phyloP scores from a whole-genome alignment of 2,329 filamentous ascomycete species.

The Cercospora canescens region DNA sequence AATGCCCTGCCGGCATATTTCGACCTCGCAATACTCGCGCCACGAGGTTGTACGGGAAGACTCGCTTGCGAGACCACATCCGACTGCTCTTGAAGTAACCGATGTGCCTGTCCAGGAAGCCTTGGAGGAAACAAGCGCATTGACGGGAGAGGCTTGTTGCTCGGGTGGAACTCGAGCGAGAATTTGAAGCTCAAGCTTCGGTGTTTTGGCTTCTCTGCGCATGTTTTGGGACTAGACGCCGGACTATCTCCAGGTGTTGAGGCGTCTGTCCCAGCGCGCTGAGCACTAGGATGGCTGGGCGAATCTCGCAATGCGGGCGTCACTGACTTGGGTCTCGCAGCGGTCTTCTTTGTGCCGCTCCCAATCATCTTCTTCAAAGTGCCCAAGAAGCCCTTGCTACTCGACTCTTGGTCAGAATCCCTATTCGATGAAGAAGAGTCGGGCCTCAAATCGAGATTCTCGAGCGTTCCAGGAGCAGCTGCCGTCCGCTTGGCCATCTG shows the following conservation, averaged over 20 bases:
- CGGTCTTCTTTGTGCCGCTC: conserved; percentile 24
- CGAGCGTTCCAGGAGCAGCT: conserved; percentile 28
- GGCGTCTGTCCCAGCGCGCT: conserved; percentile 17
- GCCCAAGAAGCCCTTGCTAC: conserved; percentile 33
- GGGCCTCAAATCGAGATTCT: conserved; percentile 30
- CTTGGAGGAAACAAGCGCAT: conserved; percentile 66
- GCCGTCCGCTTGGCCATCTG: conserved; percentile 37
- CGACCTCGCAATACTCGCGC: conserved; percentile 43
- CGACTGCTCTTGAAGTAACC: conserved; percentile 53
- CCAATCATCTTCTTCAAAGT: conserved; percentile 39
- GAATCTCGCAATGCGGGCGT: conserved; percentile 18
- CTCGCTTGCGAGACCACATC: conserved; percentile 2
- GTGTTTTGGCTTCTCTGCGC: conserved; percentile 34
- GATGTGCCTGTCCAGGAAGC: conserved; percentile 70
- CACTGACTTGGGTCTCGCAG: conserved; percentile 26
- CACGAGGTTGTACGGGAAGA: conserved; percentile 36
- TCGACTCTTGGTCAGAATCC: conserved; percentile 29
- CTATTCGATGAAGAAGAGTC: conserved; percentile 30
- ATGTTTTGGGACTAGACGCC: not conserved
- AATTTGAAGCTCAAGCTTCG: conserved; percentile 72
- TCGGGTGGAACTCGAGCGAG: conserved; percentile 66
- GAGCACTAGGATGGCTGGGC: not conserved
- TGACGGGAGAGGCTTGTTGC: conserved; percentile 56
- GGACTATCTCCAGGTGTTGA: not conserved
- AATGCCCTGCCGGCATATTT: conserved; percentile 70